Base-by-base conservation (phyloP, 768 basidiomycete species). In the Pleurotus djamor region DNA sequence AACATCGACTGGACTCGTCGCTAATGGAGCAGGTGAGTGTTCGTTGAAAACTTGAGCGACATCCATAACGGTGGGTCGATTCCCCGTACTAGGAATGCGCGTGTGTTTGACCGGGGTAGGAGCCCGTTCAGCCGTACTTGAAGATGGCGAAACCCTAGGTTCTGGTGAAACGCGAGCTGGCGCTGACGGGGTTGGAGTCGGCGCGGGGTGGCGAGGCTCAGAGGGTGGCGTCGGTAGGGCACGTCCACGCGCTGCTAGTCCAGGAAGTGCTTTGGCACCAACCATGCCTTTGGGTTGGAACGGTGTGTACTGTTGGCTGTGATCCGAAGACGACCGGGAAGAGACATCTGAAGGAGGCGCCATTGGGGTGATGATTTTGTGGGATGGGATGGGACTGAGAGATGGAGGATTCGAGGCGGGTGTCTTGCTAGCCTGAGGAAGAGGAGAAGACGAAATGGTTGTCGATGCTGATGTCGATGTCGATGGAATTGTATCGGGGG, bases 21-120 rank as follows among this genome's bases (percentile, higher is more conserved):
- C 13, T 16, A 35, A 59, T 41, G 13, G 38, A 28, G 54, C 35
- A 48, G 9, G 57, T 43, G 43, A 50, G n/a, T 58, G 57, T 32
- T 58, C 57, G 36, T 68, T 76, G 57, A 91, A 68, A 7, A 82
- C 80, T 67, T 86, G 87, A 2, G 88, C 89, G 9, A 92, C 83
- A 44, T 92, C 89, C 91, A 92, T 92, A 21, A 85, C 89, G 12
- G 85, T 83, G 16, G 87, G 83, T 60, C 91, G 76, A 55, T 82
- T 84, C 13, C 88, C 88, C 4, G 88, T 82, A 65, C 83, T 89
- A 4, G 88, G 83, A 54, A 87, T 86, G 17, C 88, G 84, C 48
- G 72, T 59, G 65, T 81, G 82, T 54, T 77, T 79, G 3, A 72
- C 66, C 4, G 81, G 76, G 0, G 79, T 71, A 3, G 66, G 61